Base-by-base conservation (phyloP, 306 rosid species). In the Prunus mume region DNA sequence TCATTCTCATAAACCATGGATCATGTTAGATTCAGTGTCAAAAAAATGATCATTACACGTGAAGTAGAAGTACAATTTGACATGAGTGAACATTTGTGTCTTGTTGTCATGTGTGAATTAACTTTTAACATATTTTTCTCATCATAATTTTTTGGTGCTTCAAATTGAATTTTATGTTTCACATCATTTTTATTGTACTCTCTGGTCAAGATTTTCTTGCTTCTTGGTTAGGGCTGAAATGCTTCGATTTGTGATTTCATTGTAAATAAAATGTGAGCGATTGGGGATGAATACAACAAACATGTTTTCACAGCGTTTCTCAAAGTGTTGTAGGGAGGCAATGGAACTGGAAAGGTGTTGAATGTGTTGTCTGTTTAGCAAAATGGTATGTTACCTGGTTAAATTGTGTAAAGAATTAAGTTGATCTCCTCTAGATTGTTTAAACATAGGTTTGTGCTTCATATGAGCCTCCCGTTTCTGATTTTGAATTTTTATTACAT, bases 231-330 rank as follows among this genome's bases (percentile, higher is more conserved):
- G 6, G 68, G 47, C 47, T 0, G 2, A 30, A 22, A 64, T 32
- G 68, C 68, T 32, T 64, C 15, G 68, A 30, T 64, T 17, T 32
- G 47, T 32, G 22, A 64, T 64, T 9, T 64, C 18, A 18, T 64
- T 64, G 22, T 64, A 6, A 18, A 32, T 58, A 24, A 24, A 50
- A 6, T n/a, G 11, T 55, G 12, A 34, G 41, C 6, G 41, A 34
- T n/a, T 55, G 61, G 28, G 14, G 30, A 49, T 22, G 68, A 51
- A 63, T 55, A n/a, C 61, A n/a, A 2, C 28, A n/a, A 62, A 32
- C 71, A 63, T 47, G 78, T 74, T 65, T 61, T 61, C 41, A 61
- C 14, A 4, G n/a, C 41, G 6, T 61, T 61, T 38, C 66, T 27
- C 41, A 61, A 27, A 27, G 3, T 25, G 27, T 61, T 62, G 45